A percentile compares a stretch with the other conserved stretches of the same genome.
Evolutionary conservation across 2,329 filamentous ascomycete species (phyloP).

Genomic region (Fonsecaea multimorphosa): DNA sequence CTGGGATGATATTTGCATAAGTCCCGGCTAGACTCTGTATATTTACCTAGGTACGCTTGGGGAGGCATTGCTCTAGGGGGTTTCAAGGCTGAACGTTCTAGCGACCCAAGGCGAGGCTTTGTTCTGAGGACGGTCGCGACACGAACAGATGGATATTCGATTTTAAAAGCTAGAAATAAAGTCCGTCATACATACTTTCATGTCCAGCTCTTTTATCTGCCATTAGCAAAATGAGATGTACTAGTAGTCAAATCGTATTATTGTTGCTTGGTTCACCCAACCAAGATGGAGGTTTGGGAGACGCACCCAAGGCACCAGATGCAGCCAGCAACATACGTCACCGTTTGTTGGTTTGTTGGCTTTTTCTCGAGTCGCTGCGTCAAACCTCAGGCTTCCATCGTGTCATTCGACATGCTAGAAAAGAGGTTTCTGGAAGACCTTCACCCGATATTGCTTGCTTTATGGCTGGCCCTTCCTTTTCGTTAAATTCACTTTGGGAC

Average conservation of each 20-base stretch:
- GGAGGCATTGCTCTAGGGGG: background rate
- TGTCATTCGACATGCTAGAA: constrained; percentile 20
- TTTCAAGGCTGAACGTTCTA: constrained; percentile 7
- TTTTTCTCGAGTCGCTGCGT: constrained; percentile 8
- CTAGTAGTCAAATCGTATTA: background rate
- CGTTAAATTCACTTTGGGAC: background rate
- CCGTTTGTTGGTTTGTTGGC: constrained; percentile 9
- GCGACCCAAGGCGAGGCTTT: background rate
- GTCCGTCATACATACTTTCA: background rate
- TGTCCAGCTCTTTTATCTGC: background rate
- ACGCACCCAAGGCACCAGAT: background rate
- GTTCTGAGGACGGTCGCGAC: background rate
- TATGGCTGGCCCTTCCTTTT: background rate
- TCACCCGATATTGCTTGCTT: background rate
- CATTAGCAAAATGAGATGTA: background rate
- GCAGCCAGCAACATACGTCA: constrained; percentile 21
- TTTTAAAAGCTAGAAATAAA: background rate
- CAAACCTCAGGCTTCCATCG: constrained; percentile 23
- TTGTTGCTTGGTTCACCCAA: background rate
- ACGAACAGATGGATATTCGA: background rate
- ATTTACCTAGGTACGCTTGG: background rate
- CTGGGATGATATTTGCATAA: constrained; percentile 2
- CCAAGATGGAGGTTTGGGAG: background rate
- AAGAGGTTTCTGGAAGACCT: constrained; percentile 17
- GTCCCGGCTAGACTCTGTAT: background rate